These are phyloP conservation scores for Chrysoporthe puriensis DNA, from an alignment of 2,329 filamentous ascomycete species.

Conservation along the genomic window DNA sequence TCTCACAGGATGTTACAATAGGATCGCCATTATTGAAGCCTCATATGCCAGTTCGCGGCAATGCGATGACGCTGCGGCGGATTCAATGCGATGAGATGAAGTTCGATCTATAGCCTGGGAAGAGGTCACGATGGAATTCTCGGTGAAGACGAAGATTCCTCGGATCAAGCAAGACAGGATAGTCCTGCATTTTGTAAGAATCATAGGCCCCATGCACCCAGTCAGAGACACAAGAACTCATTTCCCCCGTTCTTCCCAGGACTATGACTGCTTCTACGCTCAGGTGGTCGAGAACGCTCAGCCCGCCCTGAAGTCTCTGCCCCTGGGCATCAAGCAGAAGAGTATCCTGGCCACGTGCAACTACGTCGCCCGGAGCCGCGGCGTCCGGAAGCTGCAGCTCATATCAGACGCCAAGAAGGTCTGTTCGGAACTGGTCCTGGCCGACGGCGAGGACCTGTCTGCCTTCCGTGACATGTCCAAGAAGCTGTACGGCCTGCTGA, in stretches of 20 bases:
- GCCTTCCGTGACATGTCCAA: constrained; percentile 88
- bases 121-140: constrained; percentile 36
- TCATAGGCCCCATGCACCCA: neutral
- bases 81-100: neutral
- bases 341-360: constrained; percentile 93
- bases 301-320: constrained; percentile 70
- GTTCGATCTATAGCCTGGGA: neutral
- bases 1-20: neutral
- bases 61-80: neutral
- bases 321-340: constrained; percentile 88
- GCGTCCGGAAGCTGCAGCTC: constrained; percentile 81
- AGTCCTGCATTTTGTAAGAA: constrained; percentile 79
- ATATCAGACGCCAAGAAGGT: constrained; percentile 78
- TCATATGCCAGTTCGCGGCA: neutral
- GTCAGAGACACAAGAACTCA: neutral
- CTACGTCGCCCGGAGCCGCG: constrained; percentile 80
- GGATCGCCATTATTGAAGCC: neutral
- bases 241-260: constrained; percentile 44
- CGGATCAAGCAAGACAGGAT: constrained; percentile 64
- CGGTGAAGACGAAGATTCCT: constrained; percentile 38
- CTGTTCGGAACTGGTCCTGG: constrained; percentile 83
- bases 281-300: constrained; percentile 84
- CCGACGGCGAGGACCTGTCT: constrained; percentile 84
- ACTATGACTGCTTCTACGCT: constrained; percentile 94
- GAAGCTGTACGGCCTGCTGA: constrained; percentile 73